Evolutionary conservation across 371 early-diverging fungal species (phyloP), one percentile per base, ranked within the genome.

Genomic region (Syncephalastrum monosporum): DNA sequence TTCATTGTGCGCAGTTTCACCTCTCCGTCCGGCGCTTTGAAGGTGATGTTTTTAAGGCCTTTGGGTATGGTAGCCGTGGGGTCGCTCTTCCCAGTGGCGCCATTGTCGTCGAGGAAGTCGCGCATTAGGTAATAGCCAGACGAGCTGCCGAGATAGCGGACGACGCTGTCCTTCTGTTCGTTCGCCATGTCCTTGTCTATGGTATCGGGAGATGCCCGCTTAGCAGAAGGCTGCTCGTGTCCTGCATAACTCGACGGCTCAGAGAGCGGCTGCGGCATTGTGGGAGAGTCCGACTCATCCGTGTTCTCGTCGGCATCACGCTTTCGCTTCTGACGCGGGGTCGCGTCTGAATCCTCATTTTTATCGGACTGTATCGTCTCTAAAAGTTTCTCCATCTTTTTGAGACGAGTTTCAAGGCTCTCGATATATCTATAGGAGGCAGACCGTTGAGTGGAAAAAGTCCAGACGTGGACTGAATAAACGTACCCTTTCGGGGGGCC

Each of bases 401-500:
- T 58, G 21, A 77, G 45, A 24, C 78, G 60, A 15, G 57, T 64
- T 42, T 77, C 78, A n/a, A 77, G 66, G 49, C 70, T 72, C 29
- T 74, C 78, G 29, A 77, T 77, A 42, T 77, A 77, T 23, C 76
- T 74, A 52, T 50, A 55, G 29, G 13, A 15, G 5, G 38, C 10
- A 12, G 21, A 12, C 12, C 29, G 24, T 50, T 23, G 0, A 21
- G 21, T 21, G 0, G 21, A 21, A 21, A 21, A 21, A 21, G 21
- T 21, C 2, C 2, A 21, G 21, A 21, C 21, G 21, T 21, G 21
- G 21, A 21, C 21, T 21, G 21, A 21, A 21, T 1, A 23, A 23
- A 21, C 41, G 51, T 76, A 76, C 77, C 78, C 78, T 65, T 77
- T 77, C 15, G 75, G 78, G 8, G 78, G 78, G 2, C 78, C 78